Conservation (phyloP, 768 basidiomycete species). For the Calocera viscosa region DNA sequence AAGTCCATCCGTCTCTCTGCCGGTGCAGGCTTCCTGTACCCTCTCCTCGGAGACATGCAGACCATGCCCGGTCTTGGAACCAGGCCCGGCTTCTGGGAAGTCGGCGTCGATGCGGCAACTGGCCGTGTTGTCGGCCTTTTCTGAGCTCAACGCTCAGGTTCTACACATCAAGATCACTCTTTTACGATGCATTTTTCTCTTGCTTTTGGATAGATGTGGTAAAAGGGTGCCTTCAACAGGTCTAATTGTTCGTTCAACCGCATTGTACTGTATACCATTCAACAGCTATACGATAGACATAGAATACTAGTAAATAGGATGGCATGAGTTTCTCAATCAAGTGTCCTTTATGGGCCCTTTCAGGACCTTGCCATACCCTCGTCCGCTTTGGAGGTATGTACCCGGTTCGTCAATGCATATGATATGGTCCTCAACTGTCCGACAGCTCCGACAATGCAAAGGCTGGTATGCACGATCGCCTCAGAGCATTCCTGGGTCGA, state of each 20-base stretch:
- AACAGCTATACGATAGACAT: background rate
- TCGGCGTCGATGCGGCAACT: conserved; percentile 62
- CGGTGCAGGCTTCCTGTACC: conserved; percentile 92
- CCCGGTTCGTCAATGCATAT: too few species aligned
- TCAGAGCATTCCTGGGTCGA: too few species aligned
- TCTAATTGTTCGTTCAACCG: background rate
- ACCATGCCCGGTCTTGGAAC: conserved; percentile 96
- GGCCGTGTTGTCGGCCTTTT: conserved; percentile 81
- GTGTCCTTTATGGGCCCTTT: too few species aligned
- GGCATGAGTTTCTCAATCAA: too few species aligned
- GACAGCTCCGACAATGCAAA: too few species aligned
- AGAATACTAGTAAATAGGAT: background rate
- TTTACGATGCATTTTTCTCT: conserved; percentile 1
- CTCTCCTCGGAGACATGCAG: conserved; percentile 91
- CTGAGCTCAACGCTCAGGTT: conserved; percentile 29
- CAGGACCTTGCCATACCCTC: too few species aligned
- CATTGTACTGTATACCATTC: conserved; percentile 3
- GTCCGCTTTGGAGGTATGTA: too few species aligned
- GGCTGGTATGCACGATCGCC: too few species aligned
- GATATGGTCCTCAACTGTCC: too few species aligned
- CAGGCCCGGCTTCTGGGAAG: conserved; percentile 88
- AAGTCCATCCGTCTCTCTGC: conserved; percentile 77
- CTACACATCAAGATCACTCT: background rate
- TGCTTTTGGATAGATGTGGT: background rate
- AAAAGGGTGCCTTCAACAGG: conserved; percentile 3